These are phyloP conservation scores for Ulota crispa DNA, from an alignment of 225 moss, liverwort and hornwort genomes.

Conservation along the genomic window DNA sequence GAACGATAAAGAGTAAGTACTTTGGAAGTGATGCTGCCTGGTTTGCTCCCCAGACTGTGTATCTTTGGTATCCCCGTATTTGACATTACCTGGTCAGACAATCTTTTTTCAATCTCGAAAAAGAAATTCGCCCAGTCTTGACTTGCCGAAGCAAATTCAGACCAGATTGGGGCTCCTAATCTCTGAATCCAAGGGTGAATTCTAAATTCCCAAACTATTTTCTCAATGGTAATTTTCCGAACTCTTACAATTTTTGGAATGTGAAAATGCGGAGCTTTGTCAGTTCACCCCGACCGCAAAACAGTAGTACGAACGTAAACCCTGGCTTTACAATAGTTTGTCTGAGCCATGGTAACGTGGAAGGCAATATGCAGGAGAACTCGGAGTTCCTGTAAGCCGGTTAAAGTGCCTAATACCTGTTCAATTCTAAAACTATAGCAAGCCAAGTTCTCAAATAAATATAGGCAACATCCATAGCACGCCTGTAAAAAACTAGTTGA, in stretches of 20 bases:
- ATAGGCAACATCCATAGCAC: too few species aligned
- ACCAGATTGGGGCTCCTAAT: neutral
- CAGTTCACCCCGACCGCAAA: neutral
- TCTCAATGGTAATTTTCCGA: too few species aligned
- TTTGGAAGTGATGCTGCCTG: neutral
- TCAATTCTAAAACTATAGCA: too few species aligned
- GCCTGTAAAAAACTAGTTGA: too few species aligned
- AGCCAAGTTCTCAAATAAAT: too few species aligned
- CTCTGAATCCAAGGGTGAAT: too few species aligned
- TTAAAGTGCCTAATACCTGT: too few species aligned
- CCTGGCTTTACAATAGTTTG: neutral
- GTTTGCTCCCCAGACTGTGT: neutral
- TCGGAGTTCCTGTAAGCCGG: too few species aligned
- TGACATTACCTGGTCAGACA: neutral
- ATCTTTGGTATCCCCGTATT: neutral
- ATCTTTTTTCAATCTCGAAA: neutral
- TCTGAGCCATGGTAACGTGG: neutral
- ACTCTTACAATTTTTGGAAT: too few species aligned
- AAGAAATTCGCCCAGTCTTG: neutral
- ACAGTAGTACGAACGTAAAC: neutral
- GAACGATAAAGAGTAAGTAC: neutral
- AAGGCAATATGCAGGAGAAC: neutral
- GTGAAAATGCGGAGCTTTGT: too few species aligned
- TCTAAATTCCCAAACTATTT: too few species aligned
- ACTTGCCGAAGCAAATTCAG: neutral